Conservation (phyloP, 2,329 filamentous ascomycete genomes). For the Chrysoporthe austroafricana region DNA sequence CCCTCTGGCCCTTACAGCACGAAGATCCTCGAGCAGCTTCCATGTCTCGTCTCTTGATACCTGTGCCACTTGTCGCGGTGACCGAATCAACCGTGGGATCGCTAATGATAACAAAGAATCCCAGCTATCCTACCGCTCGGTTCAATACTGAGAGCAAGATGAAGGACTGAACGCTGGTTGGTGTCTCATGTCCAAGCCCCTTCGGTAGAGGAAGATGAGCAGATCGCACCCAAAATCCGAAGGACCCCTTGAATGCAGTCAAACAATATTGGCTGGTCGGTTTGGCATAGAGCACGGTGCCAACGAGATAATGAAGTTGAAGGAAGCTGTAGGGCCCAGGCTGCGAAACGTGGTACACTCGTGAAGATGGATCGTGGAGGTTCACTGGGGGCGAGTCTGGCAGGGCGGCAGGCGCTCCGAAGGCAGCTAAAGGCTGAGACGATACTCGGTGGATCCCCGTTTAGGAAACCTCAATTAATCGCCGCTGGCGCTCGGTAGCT, state of each 20-base stretch:
- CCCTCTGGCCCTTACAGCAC: not conserved
- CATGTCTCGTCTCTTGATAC: conserved; percentile 10
- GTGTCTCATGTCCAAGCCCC: not conserved
- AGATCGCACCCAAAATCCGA: not conserved
- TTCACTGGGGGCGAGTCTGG: not conserved
- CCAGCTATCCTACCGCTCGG: not conserved
- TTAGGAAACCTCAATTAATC: not conserved
- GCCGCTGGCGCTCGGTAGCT: conserved; percentile 9
- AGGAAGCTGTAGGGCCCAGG: not conserved
- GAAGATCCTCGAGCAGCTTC: not conserved
- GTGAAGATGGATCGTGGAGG: not conserved
- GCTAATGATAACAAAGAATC: not conserved
- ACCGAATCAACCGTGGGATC: not conserved
- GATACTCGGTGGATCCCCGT: not conserved
- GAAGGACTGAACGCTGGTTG: not conserved
- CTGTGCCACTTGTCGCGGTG: not conserved
- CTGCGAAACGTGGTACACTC: conserved; percentile 6
- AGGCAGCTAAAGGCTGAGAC: not conserved
- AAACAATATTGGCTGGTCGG: not conserved
- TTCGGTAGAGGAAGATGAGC: conserved; percentile 6
- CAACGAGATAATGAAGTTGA: not conserved
- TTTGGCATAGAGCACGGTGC: not conserved
- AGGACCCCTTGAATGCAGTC: not conserved
- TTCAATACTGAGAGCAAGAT: not conserved
- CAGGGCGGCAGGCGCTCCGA: not conserved